A percentile compares a stretch with the other conserved stretches of the same genome.
Conservation (phyloP, 371 early-diverging fungal species). For the Mucor lusitanicus region DNA sequence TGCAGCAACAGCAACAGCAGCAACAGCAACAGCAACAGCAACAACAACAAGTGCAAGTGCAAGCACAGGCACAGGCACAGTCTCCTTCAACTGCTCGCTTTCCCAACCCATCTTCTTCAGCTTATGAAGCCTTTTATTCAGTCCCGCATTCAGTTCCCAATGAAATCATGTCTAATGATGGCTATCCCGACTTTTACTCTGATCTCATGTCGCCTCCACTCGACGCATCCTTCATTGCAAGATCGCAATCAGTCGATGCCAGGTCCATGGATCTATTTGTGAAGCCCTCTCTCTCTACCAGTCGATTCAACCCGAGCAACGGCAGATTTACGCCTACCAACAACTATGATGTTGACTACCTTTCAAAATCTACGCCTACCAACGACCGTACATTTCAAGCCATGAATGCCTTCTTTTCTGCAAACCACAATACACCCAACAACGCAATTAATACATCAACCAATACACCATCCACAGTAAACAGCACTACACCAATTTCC, state of each 20-base stretch:
- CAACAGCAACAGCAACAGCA: slow-evolving; percentile 12
- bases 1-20: slow-evolving; percentile 2
- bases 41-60: slow-evolving; percentile 8
- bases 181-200: slow-evolving; percentile 21
- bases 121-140: slow-evolving; percentile 60
- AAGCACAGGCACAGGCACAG: slow-evolving; percentile 4
- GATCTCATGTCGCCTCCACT: slow-evolving; percentile 21
- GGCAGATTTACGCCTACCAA: slow-evolving; percentile 13
- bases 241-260: slow-evolving; percentile 28
- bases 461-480: background rate
- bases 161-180: slow-evolving; percentile 41
- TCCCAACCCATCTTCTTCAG: slow-evolving; percentile 26
- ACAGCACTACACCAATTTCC: background rate
- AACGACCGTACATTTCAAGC: slow-evolving; percentile 15
- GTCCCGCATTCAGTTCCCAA: slow-evolving; percentile 43
- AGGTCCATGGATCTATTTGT: slow-evolving; percentile 24
- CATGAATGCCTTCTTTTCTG: slow-evolving; percentile 15
- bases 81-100: slow-evolving; percentile 9
- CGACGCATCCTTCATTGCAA: slow-evolving; percentile 17
- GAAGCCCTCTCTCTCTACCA: slow-evolving; percentile 11
- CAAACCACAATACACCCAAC: background rate
- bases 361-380: slow-evolving; percentile 34
- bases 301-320: slow-evolving; percentile 9
- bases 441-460: background rate
- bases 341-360: slow-evolving; percentile 24